Conservation (phyloP, 257 asterid genomes). For the Plantago ovata region DNA sequence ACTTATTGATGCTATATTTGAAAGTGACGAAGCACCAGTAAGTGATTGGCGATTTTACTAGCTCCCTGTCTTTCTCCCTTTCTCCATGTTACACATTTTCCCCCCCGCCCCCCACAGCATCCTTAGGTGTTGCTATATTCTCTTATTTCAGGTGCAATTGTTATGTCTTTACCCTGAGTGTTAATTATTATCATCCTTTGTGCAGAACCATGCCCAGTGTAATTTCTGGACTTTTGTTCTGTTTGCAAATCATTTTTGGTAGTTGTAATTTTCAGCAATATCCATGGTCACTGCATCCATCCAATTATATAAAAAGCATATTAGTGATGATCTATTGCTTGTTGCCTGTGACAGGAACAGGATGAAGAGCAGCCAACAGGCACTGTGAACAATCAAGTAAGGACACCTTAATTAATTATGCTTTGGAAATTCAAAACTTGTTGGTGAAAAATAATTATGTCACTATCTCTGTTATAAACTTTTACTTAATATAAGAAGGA, state of each 20-base stretch:
- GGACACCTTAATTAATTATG: background rate
- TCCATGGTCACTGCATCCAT: background rate
- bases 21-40: conserved; percentile 62
- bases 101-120: background rate
- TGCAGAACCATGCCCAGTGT: conserved; percentile 19
- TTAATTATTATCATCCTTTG: conserved; percentile 24
- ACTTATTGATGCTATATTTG: conserved; percentile 87
- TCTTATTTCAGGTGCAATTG: too few species aligned
- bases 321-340: conserved; percentile 17
- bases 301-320: conserved; percentile 2
- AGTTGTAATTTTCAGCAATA: conserved; percentile 1
- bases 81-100: background rate
- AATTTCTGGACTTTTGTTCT: conserved; percentile 27
- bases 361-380: conserved; percentile 26
- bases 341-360: conserved; percentile 28
- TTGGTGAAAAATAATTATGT: background rate
- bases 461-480: background rate
- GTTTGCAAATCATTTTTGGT: conserved; percentile 17
- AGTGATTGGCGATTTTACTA: conserved; percentile 15
- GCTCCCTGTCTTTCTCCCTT: conserved; percentile 9
- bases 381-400: conserved; percentile 23
- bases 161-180: conserved; percentile 17
- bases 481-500: background rate
- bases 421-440: background rate
- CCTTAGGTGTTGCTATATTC: background rate